A percentile compares a stretch with the other conserved stretches of the same genome.
phyloP scores from a whole-genome alignment of 495 filamentous ascomycete genomes.

The Podospora bellae-mahoneyi region DNA sequence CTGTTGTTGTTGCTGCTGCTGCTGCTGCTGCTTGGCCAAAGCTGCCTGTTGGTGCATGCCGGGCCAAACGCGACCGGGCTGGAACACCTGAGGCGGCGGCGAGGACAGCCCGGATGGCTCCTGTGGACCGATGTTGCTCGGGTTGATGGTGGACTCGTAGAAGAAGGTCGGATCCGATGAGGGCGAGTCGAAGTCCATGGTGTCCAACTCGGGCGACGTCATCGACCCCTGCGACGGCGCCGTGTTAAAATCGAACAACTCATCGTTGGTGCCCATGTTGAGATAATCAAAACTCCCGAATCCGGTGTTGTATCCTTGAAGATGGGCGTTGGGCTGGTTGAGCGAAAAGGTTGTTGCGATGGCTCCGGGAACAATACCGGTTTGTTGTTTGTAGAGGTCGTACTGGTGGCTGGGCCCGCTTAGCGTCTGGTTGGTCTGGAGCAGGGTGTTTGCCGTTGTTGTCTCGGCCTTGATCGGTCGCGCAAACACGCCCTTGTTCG shows the following conservation, averaged over 20 bases:
- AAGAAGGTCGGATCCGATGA: conserved; percentile 48
- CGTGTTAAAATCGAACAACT: conserved; percentile 59
- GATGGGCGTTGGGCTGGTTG: conserved; percentile 54
- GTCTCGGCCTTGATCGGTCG: conserved; percentile 39
- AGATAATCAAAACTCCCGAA: conserved; percentile 51
- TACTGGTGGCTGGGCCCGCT: conserved; percentile 89
- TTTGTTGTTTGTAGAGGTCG: conserved; percentile 86
- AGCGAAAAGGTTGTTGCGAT: conserved; percentile 66
- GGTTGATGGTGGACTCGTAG: conserved; percentile 62
- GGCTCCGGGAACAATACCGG: conserved; percentile 76
- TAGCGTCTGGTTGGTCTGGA: conserved; percentile 53
- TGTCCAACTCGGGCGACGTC: conserved; percentile 53
- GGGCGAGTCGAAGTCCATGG: conserved; percentile 59
- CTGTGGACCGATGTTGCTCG: conserved; percentile 62
- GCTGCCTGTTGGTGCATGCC: conserved; percentile 91
- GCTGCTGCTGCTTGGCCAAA: conserved; percentile 71
- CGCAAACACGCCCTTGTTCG: conserved; percentile 37
- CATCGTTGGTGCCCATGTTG: conserved; percentile 45
- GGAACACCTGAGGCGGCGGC: conserved; percentile 46
- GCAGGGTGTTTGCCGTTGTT: conserved; percentile 34
- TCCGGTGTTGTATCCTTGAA: conserved; percentile 47
- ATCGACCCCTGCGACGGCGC: conserved; percentile 36
- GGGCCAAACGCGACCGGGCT: conserved; percentile 71
- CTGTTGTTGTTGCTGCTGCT: conserved; percentile 67
- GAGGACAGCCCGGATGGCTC: conserved; percentile 40